These are phyloP conservation scores for Mycena rebaudengoi DNA, from an alignment of 768 basidiomycete genomes.

Conservation along the genomic window DNA sequence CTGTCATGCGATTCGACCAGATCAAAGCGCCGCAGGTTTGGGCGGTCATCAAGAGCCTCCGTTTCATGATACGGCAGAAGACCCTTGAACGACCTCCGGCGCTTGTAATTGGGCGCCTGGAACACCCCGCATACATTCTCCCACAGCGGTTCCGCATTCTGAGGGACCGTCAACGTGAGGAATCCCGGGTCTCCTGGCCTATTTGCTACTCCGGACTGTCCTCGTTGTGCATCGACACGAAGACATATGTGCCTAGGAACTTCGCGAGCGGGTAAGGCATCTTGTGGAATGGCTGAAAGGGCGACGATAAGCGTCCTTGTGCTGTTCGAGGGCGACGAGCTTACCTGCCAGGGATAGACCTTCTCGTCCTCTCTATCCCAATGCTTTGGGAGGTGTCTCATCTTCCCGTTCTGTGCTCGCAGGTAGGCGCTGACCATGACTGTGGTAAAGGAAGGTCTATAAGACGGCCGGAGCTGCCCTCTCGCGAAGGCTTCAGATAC, in stretches of 20 bases:
- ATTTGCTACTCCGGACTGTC: neutral
- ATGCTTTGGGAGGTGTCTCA: neutral
- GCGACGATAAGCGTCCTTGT: neutral
- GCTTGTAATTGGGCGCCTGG: neutral
- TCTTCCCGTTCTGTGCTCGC: neutral
- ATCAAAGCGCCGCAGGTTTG: conserved; percentile 6
- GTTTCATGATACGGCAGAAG: neutral
- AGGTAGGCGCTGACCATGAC: too few species aligned
- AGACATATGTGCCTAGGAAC: conserved; percentile 5
- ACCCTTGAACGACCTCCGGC: neutral
- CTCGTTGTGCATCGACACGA: conserved; percentile 2
- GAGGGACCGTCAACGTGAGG: neutral
- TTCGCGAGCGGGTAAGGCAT: neutral
- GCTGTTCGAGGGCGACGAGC: neutral
- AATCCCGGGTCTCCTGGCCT: neutral
- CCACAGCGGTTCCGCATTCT: neutral
- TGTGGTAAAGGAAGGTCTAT: too few species aligned
- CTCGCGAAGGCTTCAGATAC: too few species aligned
- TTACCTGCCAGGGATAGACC: neutral
- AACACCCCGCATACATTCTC: conserved; percentile 6
- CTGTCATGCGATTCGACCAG: neutral
- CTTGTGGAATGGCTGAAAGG: neutral
- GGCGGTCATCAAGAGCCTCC: neutral
- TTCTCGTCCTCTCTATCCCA: neutral
- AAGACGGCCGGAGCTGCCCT: too few species aligned